phyloP scores from a whole-genome alignment of 129 eudicot genomes.

The Glebionis coronaria region DNA sequence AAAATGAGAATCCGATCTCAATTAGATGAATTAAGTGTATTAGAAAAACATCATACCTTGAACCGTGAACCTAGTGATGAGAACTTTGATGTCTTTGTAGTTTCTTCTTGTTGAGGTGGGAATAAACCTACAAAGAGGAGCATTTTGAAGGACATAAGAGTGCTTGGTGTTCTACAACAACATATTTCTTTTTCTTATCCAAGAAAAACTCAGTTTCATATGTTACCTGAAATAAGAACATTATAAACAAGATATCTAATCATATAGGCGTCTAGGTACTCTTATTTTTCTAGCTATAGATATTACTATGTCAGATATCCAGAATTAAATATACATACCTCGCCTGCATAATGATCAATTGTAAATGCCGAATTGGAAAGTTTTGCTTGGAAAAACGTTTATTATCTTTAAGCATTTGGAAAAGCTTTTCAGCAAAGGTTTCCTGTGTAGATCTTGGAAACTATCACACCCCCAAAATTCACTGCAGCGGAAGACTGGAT shows the following conservation, averaged over 20 bases:
- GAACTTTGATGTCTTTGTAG: too few relatives aligned
- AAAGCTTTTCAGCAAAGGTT: constrained; percentile 88
- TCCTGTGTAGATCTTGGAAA: constrained; percentile 93
- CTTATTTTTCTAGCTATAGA: constrained; percentile 9
- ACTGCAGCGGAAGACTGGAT: too few relatives aligned
- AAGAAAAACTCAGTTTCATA: constrained; percentile 78
- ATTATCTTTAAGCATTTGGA: constrained; percentile 75
- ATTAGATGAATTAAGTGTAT: background rate
- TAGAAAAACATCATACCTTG: constrained; percentile 47
- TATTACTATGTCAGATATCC: too few relatives aligned
- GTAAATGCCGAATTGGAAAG: too few relatives aligned
- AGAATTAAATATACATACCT: too few relatives aligned
- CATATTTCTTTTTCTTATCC: constrained; percentile 94
- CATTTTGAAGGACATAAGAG: constrained; percentile 77
- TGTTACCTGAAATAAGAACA: constrained; percentile 59
- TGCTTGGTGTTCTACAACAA: constrained; percentile 88
- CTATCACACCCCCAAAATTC: too few relatives aligned
- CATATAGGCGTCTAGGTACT: background rate
- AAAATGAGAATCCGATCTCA: constrained; percentile 8
- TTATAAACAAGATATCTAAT: constrained; percentile 3
- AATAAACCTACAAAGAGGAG: constrained; percentile 71
- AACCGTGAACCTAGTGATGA: too few relatives aligned
- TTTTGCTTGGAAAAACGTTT: too few relatives aligned
- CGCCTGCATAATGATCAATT: too few relatives aligned
- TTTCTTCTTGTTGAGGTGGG: constrained; percentile 74